Evolutionary conservation across 768 basidiomycete genomes (phyloP).

Genomic region (Trametopsis cervina): DNA sequence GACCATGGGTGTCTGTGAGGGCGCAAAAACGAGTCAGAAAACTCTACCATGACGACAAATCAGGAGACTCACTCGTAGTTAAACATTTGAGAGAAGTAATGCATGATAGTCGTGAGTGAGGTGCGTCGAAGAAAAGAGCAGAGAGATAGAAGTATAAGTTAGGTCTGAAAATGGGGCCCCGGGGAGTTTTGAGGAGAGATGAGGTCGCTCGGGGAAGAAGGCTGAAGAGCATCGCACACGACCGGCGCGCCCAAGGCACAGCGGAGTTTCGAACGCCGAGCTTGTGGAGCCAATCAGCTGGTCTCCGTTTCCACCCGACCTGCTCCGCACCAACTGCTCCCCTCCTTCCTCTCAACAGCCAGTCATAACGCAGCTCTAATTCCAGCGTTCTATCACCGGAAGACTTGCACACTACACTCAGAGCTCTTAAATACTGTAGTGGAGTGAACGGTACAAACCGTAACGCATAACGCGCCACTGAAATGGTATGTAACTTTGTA

Average conservation of each 20-base stretch:
- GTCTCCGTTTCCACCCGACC: neutral
- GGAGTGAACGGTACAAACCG: no score
- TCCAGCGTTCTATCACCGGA: no score
- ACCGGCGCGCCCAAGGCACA: conserved; percentile 9
- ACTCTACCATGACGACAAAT: conserved; percentile 8
- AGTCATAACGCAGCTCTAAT: no score
- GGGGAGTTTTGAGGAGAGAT: conserved; percentile 8
- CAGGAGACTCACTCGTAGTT: conserved; percentile 64
- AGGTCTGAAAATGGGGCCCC: conserved; percentile 2
- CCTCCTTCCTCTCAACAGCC: no score
- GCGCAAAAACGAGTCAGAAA: conserved; percentile 11
- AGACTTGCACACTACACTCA: no score
- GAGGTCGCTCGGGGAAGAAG: conserved; percentile 7
- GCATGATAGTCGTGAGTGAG: conserved; percentile 42
- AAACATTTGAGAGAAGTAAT: conserved; percentile 82
- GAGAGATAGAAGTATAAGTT: conserved; percentile 13
- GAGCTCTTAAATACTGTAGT: no score
- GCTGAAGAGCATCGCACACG: conserved; percentile 19
- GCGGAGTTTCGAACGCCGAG: neutral
- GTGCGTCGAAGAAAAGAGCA: neutral
- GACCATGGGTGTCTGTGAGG: conserved; percentile 76
- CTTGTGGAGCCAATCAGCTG: conserved; percentile 2
- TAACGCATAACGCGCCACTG: no score
- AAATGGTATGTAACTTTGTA: no score
- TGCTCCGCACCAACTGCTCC: no score